Evolutionary conservation across 257 asterid genomes (phyloP).

Genomic region (Striga asiatica): DNA sequence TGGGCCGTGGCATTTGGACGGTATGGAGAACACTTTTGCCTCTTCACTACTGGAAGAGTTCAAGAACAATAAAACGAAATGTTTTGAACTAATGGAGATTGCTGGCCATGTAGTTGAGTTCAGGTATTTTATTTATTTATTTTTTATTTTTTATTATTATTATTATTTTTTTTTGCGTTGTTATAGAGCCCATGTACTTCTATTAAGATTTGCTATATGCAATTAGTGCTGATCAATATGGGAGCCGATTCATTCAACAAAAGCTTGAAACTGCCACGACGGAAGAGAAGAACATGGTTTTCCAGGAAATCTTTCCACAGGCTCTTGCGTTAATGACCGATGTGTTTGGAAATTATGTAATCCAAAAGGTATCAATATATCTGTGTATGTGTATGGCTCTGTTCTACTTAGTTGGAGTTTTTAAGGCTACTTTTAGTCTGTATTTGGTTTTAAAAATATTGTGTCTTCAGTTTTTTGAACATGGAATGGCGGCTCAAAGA

Average conservation of each 20-base stretch:
- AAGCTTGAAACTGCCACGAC: constrained; percentile 88
- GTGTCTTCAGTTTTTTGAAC: constrained; percentile 71
- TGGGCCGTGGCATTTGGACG: constrained; percentile 86
- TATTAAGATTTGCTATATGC: too few relatives aligned
- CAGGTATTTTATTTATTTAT: constrained; percentile 33
- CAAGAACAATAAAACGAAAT: constrained; percentile 75
- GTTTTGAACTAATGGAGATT: constrained; percentile 86
- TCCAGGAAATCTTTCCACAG: constrained; percentile 76
- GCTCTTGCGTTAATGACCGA: constrained; percentile 88
- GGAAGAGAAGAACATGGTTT: constrained; percentile 88
- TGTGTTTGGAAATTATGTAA: constrained; percentile 91
- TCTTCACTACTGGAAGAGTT: constrained; percentile 89
- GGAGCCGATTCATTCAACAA: constrained; percentile 96
- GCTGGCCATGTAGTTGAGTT: constrained; percentile 92
- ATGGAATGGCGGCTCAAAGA: constrained; percentile 79
- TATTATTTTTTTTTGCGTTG: too few relatives aligned
- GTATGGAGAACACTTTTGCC: constrained; percentile 49
- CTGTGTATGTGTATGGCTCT: not conserved
- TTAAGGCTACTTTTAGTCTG: not conserved
- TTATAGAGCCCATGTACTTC: too few relatives aligned
- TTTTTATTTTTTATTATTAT: too few relatives aligned
- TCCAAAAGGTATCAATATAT: constrained; percentile 60
- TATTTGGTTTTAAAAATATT: constrained; percentile 11
- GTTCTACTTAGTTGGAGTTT: constrained; percentile 7
- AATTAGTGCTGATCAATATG: constrained; percentile 82